Evolutionary conservation across 2,329 filamentous ascomycete genomes (phyloP), one percentile per base, ranked within the genome.

Genomic region (Cytospora mali): DNA sequence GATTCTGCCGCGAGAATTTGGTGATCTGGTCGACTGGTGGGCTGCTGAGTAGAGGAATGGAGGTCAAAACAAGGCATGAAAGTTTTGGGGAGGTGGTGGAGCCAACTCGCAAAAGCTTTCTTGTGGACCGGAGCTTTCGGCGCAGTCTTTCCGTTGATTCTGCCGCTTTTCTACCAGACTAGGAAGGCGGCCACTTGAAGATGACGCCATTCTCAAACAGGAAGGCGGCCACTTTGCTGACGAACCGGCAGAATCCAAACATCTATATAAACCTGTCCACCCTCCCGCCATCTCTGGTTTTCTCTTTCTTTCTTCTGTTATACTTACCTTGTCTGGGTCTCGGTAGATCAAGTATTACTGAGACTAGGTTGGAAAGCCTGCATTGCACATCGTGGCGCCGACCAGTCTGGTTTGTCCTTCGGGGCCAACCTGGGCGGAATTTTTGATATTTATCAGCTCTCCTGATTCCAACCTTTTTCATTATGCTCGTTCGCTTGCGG

Each of bases 301-400:
- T 60, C 65, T 68, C 55, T 70, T 71, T 67, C 70, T 76, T 74
- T 35, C 67, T 73, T 77, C 74, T 75, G n/a, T 78, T 76, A 82
- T 81, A 81, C 80, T 81, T 82, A 81, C 78, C 78, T 82, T 81
- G 74, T 75, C 74, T 72, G 72, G 75, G 71, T 69, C 65, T 68
- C 67, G 69, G 71, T 71, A 70, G 79, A 72, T 81, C 79, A 81
- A 67, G 76, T 77, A 76, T 69, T 67, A 73, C 71, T 69, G 68
- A 64, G 68, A 69, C 73, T 75, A 80, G 75, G 70, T 69, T 69
- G 75, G 76, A 72, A 75, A 73, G 75, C 77, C 79, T 82, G 79
- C 79, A 82, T 81, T 79, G 79, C 80, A 82, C 79, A 79, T 71
- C 78, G 79, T 75, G 79, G 79, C 75, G 77, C 78, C 73, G 69